A percentile compares a stretch with the other conserved stretches of the same genome.
phyloP scores from a whole-genome alignment of 1,139 yeast genomes.

The Saccharomyces hybrid region DNA sequence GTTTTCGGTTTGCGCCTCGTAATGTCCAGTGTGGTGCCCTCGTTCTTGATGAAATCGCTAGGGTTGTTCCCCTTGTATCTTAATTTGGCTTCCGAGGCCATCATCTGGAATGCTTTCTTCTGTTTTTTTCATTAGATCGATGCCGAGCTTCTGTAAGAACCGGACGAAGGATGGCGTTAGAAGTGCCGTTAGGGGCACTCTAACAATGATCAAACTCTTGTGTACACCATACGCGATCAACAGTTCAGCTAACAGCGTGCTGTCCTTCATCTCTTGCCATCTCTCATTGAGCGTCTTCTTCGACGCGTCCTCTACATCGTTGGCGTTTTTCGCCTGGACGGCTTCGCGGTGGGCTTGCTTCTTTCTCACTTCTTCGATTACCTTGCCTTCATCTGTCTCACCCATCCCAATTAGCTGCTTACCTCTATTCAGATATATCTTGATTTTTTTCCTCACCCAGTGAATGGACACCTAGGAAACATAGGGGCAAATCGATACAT shows the following conservation, averaged over 20 bases:
- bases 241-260: constrained; percentile 58
- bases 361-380: constrained; percentile 23
- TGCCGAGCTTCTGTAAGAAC: constrained; percentile 66
- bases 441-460: constrained; percentile 76
- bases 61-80: constrained; percentile 27
- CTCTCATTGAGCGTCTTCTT: constrained; percentile 13
- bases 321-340: constrained; percentile 1
- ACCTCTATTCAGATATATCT: constrained; percentile 53
- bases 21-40: constrained; percentile 8
- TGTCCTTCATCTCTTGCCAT: constrained; percentile 24
- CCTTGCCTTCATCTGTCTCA: constrained; percentile 33
- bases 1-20: constrained; percentile 13
- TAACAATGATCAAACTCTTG: constrained; percentile 67
- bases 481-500: constrained; percentile 70
- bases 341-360: constrained; percentile 11
- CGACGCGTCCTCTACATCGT: constrained; percentile 15
- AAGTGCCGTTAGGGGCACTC: constrained; percentile 89
- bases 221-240: constrained; percentile 91
- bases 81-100: constrained; percentile 21
- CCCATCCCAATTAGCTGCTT: constrained; percentile 57
- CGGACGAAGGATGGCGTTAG: constrained; percentile 76
- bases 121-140: constrained; percentile 37
- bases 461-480: constrained; percentile 75
- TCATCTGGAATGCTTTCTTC: constrained; percentile 24
- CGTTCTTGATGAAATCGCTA: constrained; percentile 22